phyloP scores from a whole-genome alignment of 2,329 filamentous ascomycete species.

The Fusarium sambucinum region DNA sequence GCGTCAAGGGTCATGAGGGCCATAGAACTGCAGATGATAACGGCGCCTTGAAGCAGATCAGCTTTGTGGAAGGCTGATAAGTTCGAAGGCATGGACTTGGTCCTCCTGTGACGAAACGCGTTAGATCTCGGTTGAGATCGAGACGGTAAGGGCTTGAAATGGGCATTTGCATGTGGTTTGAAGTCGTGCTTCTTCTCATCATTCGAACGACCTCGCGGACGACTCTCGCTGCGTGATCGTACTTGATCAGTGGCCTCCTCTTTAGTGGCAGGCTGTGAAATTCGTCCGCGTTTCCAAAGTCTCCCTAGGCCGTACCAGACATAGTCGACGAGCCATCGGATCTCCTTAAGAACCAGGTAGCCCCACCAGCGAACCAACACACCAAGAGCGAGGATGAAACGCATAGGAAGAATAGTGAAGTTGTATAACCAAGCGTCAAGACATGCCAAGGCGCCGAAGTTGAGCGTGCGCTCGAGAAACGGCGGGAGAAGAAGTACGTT shows the following conservation, averaged over 20 bases:
- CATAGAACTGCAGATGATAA: slow-evolving; percentile 87
- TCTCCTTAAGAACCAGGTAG: slow-evolving; percentile 77
- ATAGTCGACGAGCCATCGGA: slow-evolving; percentile 77
- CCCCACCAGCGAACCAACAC: slow-evolving; percentile 84
- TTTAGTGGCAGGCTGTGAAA: slow-evolving; percentile 52
- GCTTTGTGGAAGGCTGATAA: slow-evolving; percentile 93
- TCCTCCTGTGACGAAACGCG: slow-evolving; percentile 74
- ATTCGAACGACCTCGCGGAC: slow-evolving; percentile 27
- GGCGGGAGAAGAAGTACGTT: slow-evolving; percentile 88
- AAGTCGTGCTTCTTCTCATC: slow-evolving; percentile 31
- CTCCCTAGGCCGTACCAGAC: slow-evolving; percentile 84
- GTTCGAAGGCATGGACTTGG: slow-evolving; percentile 86
- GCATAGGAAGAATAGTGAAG: slow-evolving; percentile 92
- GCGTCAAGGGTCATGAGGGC: slow-evolving; percentile 93
- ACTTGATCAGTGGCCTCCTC: slow-evolving; percentile 55
- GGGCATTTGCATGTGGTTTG: slow-evolving; percentile 26
- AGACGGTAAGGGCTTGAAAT: slow-evolving; percentile 29
- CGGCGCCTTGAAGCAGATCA: slow-evolving; percentile 88
- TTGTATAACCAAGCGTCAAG: slow-evolving; percentile 97
- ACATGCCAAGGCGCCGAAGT: slow-evolving; percentile 91
- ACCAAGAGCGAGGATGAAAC: slow-evolving; percentile 83
- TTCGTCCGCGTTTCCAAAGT: slow-evolving; percentile 75
- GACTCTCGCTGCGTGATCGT: slow-evolving; percentile 53
- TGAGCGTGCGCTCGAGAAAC: slow-evolving; percentile 84
- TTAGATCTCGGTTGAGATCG: slow-evolving; percentile 51